Evolutionary conservation across 2,329 filamentous ascomycete genomes (phyloP).

Genomic region (Neopestalotiopsis sp.): DNA sequence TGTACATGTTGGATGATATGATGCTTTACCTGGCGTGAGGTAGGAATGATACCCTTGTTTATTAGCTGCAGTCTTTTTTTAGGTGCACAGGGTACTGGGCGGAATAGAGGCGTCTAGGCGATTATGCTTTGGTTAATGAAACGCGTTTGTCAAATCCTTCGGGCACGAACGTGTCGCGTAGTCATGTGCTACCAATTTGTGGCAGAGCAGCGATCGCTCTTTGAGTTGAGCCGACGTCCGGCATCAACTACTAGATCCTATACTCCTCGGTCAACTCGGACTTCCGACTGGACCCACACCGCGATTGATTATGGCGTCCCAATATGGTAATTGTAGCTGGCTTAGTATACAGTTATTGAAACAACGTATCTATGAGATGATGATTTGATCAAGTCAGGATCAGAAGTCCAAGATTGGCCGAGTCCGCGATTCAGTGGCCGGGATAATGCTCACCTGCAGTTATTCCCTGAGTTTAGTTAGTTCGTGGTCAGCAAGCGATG

Average conservation of each 20-base stretch:
- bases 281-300: neutral
- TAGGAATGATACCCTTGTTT: slow-evolving; percentile 18
- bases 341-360: neutral
- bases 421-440: neutral
- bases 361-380: neutral
- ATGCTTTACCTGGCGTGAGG: slow-evolving; percentile 8
- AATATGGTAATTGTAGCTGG: neutral
- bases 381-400: neutral
- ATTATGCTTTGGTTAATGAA: neutral
- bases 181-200: neutral
- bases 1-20: slow-evolving; percentile 1
- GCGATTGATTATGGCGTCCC: neutral
- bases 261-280: neutral
- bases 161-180: neutral
- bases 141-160: neutral
- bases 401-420: neutral
- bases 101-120: slow-evolving; percentile 1
- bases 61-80: slow-evolving; percentile 2
- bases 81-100: neutral
- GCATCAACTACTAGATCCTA: neutral
- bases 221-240: neutral
- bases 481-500: neutral
- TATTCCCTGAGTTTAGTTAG: neutral
- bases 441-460: neutral
- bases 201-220: neutral